These are phyloP conservation scores for Hemisphaericaspora xylanilytica DNA, from an alignment of 1,139 yeast genomes.

Conservation along the genomic window DNA sequence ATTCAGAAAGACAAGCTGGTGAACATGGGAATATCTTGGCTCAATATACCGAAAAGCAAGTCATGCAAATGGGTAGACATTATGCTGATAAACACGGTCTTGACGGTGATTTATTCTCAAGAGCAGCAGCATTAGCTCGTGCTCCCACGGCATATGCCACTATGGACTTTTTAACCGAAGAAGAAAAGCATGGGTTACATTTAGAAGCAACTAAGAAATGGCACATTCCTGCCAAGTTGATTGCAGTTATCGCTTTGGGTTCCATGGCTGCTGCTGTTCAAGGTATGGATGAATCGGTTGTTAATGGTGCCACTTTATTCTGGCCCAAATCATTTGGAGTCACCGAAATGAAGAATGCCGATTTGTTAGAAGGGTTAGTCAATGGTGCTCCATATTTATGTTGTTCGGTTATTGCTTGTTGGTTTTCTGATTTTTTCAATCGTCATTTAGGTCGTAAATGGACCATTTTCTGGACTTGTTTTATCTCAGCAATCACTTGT, in stretches of 20 bases:
- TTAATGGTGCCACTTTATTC: conserved; percentile 78
- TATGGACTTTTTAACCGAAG: conserved; percentile 55
- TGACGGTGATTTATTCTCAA: conserved; percentile 64
- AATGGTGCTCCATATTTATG: conserved; percentile 82
- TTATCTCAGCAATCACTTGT: conserved; percentile 63
- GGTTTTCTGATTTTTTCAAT: conserved; percentile 71
- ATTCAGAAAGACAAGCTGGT: conserved; percentile 24
- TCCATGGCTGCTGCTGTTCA: conserved; percentile 91
- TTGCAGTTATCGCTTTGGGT: conserved; percentile 66
- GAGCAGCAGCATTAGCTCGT: conserved; percentile 77
- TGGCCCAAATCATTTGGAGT: conserved; percentile 60
- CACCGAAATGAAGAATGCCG: conserved; percentile 47
- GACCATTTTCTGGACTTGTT: conserved; percentile 67
- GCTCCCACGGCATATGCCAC: conserved; percentile 58
- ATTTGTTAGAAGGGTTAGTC: conserved; percentile 71
- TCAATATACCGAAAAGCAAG: conserved; percentile 63
- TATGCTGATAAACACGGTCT: conserved; percentile 63
- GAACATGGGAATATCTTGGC: conserved; percentile 56
- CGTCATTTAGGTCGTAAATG: conserved; percentile 66
- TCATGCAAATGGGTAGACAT: conserved; percentile 66
- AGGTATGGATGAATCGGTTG: conserved; percentile 90
- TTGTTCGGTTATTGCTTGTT: conserved; percentile 68
- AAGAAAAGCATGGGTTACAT: conserved; percentile 56
- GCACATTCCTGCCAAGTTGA: conserved; percentile 59
- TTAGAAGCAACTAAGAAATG: conserved; percentile 62